Base-by-base conservation (phyloP, 1,139 yeast genomes). In the Magnusiomyces sp. region DNA sequence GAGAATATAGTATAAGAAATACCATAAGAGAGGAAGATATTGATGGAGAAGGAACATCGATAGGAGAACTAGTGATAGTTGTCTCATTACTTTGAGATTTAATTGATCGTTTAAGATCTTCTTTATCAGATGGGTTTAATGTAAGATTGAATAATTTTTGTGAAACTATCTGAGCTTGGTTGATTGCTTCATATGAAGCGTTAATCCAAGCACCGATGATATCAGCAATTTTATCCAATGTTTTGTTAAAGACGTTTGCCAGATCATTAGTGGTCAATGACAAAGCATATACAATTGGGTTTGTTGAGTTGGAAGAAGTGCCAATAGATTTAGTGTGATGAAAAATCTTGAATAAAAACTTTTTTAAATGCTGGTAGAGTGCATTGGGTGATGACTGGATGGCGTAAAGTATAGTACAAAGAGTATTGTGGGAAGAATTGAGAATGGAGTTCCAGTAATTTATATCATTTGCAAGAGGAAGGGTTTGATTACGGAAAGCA, bases 401-500 rank as follows among this genome's bases (percentile, higher is more conserved):
- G 9, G 20, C 33, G 19, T 51, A 51, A 6, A 48, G 11, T 23
- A 39, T 19, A 32, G 44, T 33, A 19, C 38, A 36, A 13, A 38
- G 16, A n/a, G 36, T 39, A 13, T 43, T 46, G 20, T 45, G 46
- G 19, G 47, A 34, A 11, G 46, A 41, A 13, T 40, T 17, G 19
- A 62, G 48, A 6, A 66, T 60, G 10, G 57, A 55, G 45, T 65
- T 65, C 70, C 71, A 67, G 53, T 67, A 67, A 42, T 57, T 51
- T 32, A 65, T 52, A 46, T 66, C 67, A 23, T 58, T 56, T 2
- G 66, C 54, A 3, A 66, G 53, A 2, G 70, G 69, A 32, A 65
- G 55, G 1, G 70, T 62, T 46, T 63, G 61, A 14, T 56, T 50
- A 40, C 66, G 56, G 47, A 67, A 55, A 17, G 56, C 54, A 23